Evolutionary conservation across 306 rosid genomes (phyloP).

Genomic region (Quercus robur): DNA sequence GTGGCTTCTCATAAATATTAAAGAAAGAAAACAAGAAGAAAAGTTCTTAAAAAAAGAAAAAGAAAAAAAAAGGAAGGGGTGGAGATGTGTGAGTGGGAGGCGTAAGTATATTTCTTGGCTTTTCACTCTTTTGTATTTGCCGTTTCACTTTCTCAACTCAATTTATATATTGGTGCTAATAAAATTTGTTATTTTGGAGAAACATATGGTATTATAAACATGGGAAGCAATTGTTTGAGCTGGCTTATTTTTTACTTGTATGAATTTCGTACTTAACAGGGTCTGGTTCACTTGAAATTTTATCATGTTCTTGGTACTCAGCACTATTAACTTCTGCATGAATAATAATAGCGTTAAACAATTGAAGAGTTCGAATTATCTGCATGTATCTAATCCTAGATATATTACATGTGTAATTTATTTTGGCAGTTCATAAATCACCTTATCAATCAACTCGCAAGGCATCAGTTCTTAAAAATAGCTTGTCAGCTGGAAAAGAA

Average conservation of each 20-base stretch:
- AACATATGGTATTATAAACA: background rate
- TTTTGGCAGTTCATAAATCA: conserved; percentile 87
- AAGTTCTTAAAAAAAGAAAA: background rate
- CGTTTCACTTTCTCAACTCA: too few species aligned
- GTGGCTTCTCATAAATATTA: background rate
- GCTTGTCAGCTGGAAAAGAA: conserved; percentile 96
- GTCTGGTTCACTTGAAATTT: background rate
- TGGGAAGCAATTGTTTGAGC: background rate
- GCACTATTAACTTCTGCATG: background rate
- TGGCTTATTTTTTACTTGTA: background rate
- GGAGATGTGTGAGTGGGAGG: background rate
- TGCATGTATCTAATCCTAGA: background rate
- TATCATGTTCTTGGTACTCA: background rate
- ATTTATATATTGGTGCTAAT: background rate
- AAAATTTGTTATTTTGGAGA: background rate
- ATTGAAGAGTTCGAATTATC: background rate
- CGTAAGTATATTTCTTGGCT: background rate
- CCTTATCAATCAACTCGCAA: conserved; percentile 88
- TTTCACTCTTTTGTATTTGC: too few species aligned
- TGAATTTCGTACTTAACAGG: background rate
- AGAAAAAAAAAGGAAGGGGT: background rate
- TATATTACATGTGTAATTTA: conserved; percentile 16
- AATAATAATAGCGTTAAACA: background rate
- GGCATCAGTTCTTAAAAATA: conserved; percentile 89
- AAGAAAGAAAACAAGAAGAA: background rate